Percentiles rank a stretch among this genome's conserved stretches.
Evolutionary conservation across 768 basidiomycete genomes (phyloP).

Genomic region (Hysterangium stoloniferum): DNA sequence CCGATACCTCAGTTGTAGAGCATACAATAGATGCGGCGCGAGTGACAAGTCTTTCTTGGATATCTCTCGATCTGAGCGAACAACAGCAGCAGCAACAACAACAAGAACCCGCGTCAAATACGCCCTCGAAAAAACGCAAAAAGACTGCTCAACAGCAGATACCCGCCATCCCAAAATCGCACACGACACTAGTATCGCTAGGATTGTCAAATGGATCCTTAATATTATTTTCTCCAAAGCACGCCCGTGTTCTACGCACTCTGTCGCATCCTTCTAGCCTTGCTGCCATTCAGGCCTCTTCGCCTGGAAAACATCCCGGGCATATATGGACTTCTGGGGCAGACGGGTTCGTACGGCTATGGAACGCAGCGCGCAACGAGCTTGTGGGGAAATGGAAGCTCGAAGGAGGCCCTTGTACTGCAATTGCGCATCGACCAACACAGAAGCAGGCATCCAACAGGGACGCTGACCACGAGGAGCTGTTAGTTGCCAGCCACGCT

Average conservation of each 20-base stretch:
- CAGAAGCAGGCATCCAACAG: too few species aligned
- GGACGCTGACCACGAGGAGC: constrained; percentile 25
- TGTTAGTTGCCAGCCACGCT: constrained; percentile 54
- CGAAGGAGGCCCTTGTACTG: constrained; percentile 51
- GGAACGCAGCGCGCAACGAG: constrained; percentile 46
- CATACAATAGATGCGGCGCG: constrained; percentile 47
- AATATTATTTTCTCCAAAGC: constrained; percentile 52
- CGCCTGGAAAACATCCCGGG: constrained; percentile 24
- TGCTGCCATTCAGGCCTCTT: constrained; percentile 43
- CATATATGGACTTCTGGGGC: constrained; percentile 50
- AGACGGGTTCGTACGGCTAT: constrained; percentile 49
- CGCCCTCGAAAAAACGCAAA: constrained; percentile 30
- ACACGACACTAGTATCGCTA: constrained; percentile 41
- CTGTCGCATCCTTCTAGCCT: constrained; percentile 49
- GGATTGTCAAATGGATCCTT: constrained; percentile 57
- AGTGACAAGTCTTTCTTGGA: constrained; percentile 50
- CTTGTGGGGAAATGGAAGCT: constrained; percentile 45
- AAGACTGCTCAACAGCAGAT: constrained; percentile 23
- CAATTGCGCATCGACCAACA: constrained; percentile 37
- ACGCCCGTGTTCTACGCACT: constrained; percentile 46
- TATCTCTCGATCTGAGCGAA: constrained; percentile 25
- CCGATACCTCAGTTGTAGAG: constrained; percentile 51
- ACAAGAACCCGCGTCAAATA: constrained; percentile 38
- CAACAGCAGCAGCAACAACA: constrained; percentile 27
- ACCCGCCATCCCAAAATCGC: constrained; percentile 21